Percentiles rank a stretch among this genome's conserved stretches.
Conservation (phyloP, 2,329 filamentous ascomycete species). For the Arthroderma sp. region DNA sequence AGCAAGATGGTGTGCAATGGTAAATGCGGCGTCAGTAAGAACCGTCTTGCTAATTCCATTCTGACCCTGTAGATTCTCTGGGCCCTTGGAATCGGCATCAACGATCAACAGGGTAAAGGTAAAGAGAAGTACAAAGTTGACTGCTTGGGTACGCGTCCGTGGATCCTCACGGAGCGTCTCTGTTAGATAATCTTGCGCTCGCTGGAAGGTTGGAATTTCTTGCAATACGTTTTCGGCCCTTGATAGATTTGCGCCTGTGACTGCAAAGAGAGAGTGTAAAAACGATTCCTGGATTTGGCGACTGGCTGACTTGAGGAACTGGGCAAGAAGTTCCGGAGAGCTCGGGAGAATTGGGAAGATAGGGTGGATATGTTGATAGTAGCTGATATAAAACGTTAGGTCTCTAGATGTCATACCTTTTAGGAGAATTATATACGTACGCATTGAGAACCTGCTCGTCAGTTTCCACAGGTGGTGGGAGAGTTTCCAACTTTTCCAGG, state of each 20-base stretch:
- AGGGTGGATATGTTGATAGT: constrained; percentile 32
- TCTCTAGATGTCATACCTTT: background rate
- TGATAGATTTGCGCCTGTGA: constrained; percentile 28
- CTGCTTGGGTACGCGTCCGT: constrained; percentile 22
- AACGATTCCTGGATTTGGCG: constrained; percentile 33
- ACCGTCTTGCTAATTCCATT: constrained; percentile 31
- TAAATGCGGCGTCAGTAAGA: constrained; percentile 30
- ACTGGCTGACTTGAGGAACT: constrained; percentile 29
- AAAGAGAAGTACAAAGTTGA: constrained; percentile 34
- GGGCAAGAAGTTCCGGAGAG: constrained; percentile 28
- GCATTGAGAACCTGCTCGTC: constrained; percentile 31
- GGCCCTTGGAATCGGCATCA: constrained; percentile 32
- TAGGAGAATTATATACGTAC: constrained; percentile 20
- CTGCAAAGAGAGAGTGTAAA: constrained; percentile 29
- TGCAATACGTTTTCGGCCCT: constrained; percentile 26
- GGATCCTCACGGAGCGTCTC: constrained; percentile 30
- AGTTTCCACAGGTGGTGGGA: constrained; percentile 26
- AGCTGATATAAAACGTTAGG: constrained; percentile 22
- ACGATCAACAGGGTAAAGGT: constrained; percentile 32
- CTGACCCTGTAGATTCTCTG: constrained; percentile 32
- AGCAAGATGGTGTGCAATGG: constrained; percentile 29
- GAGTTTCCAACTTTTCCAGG: constrained; percentile 24
- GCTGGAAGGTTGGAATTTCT: constrained; percentile 25
- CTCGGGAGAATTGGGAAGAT: constrained; percentile 32
- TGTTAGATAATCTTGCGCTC: constrained; percentile 30